phyloP scores from a whole-genome alignment of 306 rosid genomes.

The Calophaca sinica region DNA sequence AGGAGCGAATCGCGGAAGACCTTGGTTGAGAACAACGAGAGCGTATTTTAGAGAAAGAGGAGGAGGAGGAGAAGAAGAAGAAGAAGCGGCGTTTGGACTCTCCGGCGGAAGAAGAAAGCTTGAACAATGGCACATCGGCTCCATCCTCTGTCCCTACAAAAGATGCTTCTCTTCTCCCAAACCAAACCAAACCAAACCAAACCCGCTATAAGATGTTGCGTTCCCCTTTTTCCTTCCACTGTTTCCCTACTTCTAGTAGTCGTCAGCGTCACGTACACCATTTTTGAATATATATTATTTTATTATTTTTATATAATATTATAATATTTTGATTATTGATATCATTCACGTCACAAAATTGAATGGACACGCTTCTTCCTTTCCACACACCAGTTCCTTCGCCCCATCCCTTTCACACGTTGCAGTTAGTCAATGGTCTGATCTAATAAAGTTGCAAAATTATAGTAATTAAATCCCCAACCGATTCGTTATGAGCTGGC shows the following conservation, averaged over 20 bases:
- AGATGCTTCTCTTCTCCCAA: background rate
- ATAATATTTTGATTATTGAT: too few species aligned
- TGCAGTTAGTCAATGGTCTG: background rate
- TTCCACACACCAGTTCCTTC: background rate
- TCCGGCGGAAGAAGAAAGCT: constrained; percentile 67
- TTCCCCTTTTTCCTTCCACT: too few species aligned
- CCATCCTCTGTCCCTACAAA: constrained; percentile 46
- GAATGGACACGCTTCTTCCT: background rate
- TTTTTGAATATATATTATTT: too few species aligned
- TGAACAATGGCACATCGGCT: constrained; percentile 67
- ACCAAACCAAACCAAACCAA: background rate
- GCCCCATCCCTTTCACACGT: background rate
- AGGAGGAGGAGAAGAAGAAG: background rate
- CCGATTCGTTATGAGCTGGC: too few species aligned
- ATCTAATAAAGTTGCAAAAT: too few species aligned
- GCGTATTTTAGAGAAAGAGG: constrained; percentile 55
- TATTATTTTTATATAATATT: too few species aligned
- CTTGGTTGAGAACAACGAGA: constrained; percentile 81
- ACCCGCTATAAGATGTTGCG: background rate
- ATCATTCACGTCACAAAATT: background rate
- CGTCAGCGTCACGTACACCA: too few species aligned
- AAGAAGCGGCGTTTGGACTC: constrained; percentile 2
- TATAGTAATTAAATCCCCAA: too few species aligned
- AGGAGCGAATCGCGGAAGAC: constrained; percentile 81
- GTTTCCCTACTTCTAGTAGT: too few species aligned